Evolutionary conservation across 2,329 filamentous ascomycete species (phyloP), one percentile per base, ranked within the genome.

Genomic region (Colletotrichum sp.): DNA sequence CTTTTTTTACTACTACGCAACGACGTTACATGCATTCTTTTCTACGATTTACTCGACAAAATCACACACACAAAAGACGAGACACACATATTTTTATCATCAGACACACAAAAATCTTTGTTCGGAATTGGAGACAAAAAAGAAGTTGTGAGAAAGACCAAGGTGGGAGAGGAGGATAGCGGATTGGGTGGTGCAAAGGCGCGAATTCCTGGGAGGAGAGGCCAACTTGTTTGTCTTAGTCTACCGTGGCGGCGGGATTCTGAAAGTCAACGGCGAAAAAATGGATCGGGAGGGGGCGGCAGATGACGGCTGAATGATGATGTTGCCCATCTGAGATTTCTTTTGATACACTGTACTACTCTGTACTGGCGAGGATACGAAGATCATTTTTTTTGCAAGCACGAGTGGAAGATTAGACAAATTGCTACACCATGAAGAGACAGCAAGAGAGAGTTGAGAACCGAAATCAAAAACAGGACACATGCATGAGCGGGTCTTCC

Each of bases 1-100:
- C 28, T 38, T 28, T 36, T 26, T 26, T 36, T n/a, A 52, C 38
- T 48, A 32, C 58, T 34, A 21, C 66, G 38, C 65, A 74, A 74
- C 72, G 38, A 57, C 55, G 38, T 67, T 75, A 72, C 69, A 43
- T 52, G 57, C 72, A 72, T 32, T 26, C 58, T 52, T 72, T 74
- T 67, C 38, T 63, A 72, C 69, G 63, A 63, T 43, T 38, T 57
- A 48, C n/a, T 34, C 32, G 73, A 70, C 61, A 67, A 71, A 61
- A 66, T 8, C 38, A 48, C 38, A 43, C 24, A 69, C 67, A 69
- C 63, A 75, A 63, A 72, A 65, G 52, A 57, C 63, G 58, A 66
- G 55, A 64, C n/a, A 72, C n/a, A 72, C 26, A 67, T 36, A 67
- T 63, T 70, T 34, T 57, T 63, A 63, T 55, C 34, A 70, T 34